phyloP scores from a whole-genome alignment of 2,329 filamentous ascomycete species.

The Penicillium occitanis region DNA sequence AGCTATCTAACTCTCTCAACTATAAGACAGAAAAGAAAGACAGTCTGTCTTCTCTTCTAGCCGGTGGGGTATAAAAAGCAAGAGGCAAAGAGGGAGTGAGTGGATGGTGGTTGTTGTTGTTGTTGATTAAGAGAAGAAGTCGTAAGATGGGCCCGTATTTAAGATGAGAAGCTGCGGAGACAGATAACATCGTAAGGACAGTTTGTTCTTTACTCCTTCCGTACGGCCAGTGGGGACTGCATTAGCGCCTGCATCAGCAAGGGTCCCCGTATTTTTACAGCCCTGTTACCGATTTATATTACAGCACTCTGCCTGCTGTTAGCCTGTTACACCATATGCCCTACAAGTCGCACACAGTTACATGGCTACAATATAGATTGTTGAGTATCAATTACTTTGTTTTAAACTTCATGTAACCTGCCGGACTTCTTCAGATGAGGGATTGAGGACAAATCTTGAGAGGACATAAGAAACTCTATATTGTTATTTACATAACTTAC shows the following conservation, averaged over 20 bases:
- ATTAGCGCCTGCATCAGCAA: neutral
- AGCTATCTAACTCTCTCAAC: neutral
- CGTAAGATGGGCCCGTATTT: neutral
- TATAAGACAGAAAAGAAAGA: neutral
- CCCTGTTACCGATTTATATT: conserved; percentile 1
- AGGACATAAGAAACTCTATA: neutral
- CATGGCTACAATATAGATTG: neutral
- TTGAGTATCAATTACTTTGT: neutral
- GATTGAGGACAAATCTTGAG: neutral
- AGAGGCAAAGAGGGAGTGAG: neutral
- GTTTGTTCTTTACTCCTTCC: conserved; percentile 38
- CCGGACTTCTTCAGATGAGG: neutral
- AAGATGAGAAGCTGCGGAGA: conserved; percentile 12
- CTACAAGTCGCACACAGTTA: neutral
- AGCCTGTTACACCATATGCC: neutral
- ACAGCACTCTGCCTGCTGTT: neutral
- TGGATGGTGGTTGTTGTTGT: neutral
- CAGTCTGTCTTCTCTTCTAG: neutral
- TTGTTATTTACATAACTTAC: neutral
- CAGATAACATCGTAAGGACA: conserved; percentile 35
- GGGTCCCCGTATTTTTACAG: neutral
- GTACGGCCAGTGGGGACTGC: neutral
- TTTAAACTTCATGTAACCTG: too few relatives aligned
- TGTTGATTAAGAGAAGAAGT: neutral
- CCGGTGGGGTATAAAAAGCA: neutral